phyloP scores from a whole-genome alignment of 139 green algal genomes.

The Coccomyxa sp. region DNA sequence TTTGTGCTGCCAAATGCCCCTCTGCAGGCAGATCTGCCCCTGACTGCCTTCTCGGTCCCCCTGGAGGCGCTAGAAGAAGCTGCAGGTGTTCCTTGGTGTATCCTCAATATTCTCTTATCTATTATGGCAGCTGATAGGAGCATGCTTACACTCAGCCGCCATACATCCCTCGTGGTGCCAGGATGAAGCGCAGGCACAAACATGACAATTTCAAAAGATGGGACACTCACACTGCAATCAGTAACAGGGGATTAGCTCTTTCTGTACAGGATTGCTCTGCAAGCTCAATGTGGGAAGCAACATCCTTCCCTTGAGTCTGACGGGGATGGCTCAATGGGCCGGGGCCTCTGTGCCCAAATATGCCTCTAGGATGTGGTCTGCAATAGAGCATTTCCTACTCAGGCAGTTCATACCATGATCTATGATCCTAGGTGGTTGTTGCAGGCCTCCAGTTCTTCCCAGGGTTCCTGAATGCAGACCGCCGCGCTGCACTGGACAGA shows the following conservation, averaged over 20 bases:
- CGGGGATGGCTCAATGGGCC: too few species aligned
- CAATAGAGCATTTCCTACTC: not conserved
- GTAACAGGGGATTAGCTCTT: too few species aligned
- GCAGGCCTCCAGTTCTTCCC: slow-evolving; percentile 69
- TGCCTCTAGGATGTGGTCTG: not conserved
- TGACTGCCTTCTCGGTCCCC: slow-evolving; percentile 73
- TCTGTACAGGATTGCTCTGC: too few species aligned
- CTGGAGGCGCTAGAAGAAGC: slow-evolving; percentile 68
- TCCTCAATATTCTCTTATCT: not conserved
- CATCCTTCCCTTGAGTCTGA: too few species aligned
- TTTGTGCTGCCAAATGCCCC: slow-evolving; percentile 83
- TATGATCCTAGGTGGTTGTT: not conserved
- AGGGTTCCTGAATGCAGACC: slow-evolving; percentile 33
- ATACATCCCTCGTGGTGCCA: too few species aligned
- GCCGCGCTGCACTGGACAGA: slow-evolving; percentile 46
- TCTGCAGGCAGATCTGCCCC: slow-evolving; percentile 60
- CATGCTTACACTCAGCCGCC: too few species aligned
- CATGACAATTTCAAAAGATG: too few species aligned
- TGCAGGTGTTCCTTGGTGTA: slow-evolving; percentile 26
- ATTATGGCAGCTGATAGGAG: not conserved
- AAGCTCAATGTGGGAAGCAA: too few species aligned
- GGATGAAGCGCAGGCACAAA: too few species aligned
- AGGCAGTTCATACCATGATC: not conserved
- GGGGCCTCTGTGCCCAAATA: not conserved
- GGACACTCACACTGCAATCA: too few species aligned